Conservation (phyloP, 106 monocot species). For the Alisma plantagoaquatica region DNA sequence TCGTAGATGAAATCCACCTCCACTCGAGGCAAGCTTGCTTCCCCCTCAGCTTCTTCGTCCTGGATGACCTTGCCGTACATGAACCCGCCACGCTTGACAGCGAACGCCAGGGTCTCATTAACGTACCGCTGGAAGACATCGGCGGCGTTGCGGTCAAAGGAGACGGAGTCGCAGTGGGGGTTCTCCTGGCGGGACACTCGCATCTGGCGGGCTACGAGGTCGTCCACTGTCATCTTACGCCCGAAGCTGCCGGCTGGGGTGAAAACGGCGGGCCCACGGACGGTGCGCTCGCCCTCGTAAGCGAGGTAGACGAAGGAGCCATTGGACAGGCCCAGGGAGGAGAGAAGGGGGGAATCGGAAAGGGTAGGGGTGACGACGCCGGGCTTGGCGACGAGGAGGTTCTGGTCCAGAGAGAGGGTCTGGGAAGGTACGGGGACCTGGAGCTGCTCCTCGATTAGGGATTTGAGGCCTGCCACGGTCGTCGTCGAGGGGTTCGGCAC, state of each 20-base stretch:
- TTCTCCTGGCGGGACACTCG: slow-evolving; percentile 75
- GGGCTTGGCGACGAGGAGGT: slow-evolving; percentile 51
- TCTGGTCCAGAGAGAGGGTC: slow-evolving; percentile 55
- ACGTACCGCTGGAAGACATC: slow-evolving; percentile 78
- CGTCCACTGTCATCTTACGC: slow-evolving; percentile 91
- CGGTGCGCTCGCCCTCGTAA: slow-evolving; percentile 25
- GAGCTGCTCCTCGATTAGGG: slow-evolving; percentile 74
- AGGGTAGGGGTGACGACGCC: slow-evolving; percentile 10
- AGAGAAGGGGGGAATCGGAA: slow-evolving; percentile 24
- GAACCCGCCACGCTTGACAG: slow-evolving; percentile 86
- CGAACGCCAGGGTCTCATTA: slow-evolving; percentile 63
- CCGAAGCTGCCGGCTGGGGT: slow-evolving; percentile 72
- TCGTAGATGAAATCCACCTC: slow-evolving; percentile 89
- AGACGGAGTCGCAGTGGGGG: slow-evolving; percentile 59
- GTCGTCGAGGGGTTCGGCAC: slow-evolving; percentile 45
- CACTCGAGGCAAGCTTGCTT: too few species aligned
- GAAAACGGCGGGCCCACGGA: slow-evolving; percentile 17
- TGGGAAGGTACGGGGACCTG: slow-evolving; percentile 50
- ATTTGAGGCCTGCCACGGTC: slow-evolving; percentile 45
- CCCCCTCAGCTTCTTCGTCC: slow-evolving; percentile 7
- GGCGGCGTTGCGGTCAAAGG: slow-evolving; percentile 78
- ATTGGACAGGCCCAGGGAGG: slow-evolving; percentile 55
- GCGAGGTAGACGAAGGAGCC: slow-evolving; percentile 74
- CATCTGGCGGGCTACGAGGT: slow-evolving; percentile 88
- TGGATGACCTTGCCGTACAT: slow-evolving; percentile 60